phyloP scores from a whole-genome alignment of 345 rosid species.

The Hypericum androsaemum region DNA sequence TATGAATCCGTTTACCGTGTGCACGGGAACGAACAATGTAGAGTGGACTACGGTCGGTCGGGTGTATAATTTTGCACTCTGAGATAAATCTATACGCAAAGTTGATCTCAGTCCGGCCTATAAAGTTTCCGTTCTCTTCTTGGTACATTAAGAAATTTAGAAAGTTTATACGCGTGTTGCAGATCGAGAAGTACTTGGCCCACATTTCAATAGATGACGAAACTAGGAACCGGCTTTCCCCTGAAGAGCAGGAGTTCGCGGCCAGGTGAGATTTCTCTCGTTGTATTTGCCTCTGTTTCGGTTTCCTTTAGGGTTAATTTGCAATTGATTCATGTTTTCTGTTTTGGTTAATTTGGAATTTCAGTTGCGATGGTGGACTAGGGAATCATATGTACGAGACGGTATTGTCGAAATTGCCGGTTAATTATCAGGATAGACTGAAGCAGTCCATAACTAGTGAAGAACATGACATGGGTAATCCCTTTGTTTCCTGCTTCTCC shows the following conservation, averaged over 20 bases:
- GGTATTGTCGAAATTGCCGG: constrained; percentile 63
- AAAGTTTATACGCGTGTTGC: constrained; percentile 7
- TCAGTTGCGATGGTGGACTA: constrained; percentile 49
- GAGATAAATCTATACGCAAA: too few species aligned
- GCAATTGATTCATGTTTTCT: background rate
- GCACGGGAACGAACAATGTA: too few species aligned
- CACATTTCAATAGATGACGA: constrained; percentile 44
- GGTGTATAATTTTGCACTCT: too few species aligned
- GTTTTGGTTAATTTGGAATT: constrained; percentile 3
- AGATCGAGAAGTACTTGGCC: constrained; percentile 79
- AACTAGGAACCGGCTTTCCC: constrained; percentile 41
- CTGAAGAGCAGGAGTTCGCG: constrained; percentile 51
- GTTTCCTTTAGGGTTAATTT: background rate
- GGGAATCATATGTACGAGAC: constrained; percentile 59
- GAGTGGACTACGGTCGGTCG: too few species aligned
- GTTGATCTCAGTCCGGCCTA: too few species aligned
- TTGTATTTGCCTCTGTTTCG: background rate
- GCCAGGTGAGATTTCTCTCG: constrained; percentile 33
- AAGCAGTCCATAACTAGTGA: constrained; percentile 69
- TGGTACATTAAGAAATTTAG: background rate
- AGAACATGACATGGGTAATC: constrained; percentile 81
- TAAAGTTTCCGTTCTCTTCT: background rate
- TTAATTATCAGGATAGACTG: constrained; percentile 58
- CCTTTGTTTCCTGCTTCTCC: background rate
- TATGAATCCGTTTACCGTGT: too few species aligned